These are phyloP conservation scores for Pseudocercospora musae DNA, from an alignment of 2,329 filamentous ascomycete genomes.

Conservation along the genomic window DNA sequence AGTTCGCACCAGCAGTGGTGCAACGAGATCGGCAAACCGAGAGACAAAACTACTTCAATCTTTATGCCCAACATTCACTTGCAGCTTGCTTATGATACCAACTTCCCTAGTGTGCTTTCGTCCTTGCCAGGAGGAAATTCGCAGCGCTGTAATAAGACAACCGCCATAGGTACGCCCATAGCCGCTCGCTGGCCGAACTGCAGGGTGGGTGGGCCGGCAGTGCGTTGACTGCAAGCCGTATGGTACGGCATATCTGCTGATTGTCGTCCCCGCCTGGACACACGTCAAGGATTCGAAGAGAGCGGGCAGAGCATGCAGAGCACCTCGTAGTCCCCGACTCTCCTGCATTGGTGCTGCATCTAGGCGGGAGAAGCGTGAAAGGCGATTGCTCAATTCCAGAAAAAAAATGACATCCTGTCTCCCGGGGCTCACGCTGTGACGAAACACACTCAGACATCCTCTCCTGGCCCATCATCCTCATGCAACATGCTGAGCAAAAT, in stretches of 20 bases:
- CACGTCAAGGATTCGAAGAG: neutral
- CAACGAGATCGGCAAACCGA: neutral
- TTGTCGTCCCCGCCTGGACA: neutral
- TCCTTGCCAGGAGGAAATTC: no score
- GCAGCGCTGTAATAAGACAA: neutral
- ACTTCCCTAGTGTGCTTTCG: neutral
- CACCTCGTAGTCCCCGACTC: no score
- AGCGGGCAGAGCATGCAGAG: neutral
- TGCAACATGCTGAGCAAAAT: neutral
- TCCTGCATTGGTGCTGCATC: neutral
- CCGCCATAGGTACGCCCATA: no score
- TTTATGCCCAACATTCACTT: constrained; percentile 6
- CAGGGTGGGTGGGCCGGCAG: neutral
- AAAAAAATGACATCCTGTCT: neutral
- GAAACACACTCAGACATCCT: neutral
- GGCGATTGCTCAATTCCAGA: neutral
- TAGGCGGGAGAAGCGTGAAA: neutral
- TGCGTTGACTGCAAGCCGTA: neutral
- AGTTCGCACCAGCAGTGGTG: no score
- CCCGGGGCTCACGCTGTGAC: neutral
- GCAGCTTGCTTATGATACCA: neutral
- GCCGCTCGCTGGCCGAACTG: neutral
- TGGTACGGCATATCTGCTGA: neutral
- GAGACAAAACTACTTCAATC: neutral
- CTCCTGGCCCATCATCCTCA: neutral